Conservation (phyloP, 164 flowering plant species). For the Litsea cubeba region DNA sequence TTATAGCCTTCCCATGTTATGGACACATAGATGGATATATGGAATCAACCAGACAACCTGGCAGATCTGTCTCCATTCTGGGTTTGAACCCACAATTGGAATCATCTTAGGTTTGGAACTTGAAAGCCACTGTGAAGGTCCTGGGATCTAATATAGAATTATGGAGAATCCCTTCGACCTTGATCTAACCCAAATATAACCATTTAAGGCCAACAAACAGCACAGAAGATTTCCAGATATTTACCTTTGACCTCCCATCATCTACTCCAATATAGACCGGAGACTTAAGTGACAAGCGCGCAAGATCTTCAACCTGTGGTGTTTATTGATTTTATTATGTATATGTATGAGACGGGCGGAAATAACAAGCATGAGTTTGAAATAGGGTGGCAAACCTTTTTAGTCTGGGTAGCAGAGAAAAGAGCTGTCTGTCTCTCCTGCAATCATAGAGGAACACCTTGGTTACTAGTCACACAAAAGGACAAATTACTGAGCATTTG, state of each 20-base stretch:
- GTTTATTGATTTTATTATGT: slow-evolving; percentile 1
- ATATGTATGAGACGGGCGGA: neutral
- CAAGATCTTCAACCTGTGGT: slow-evolving; percentile 90
- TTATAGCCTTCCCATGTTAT: too few relatives aligned
- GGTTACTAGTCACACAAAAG: neutral
- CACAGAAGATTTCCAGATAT: neutral
- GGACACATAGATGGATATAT: too few relatives aligned
- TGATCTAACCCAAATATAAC: neutral
- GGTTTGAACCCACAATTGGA: too few relatives aligned
- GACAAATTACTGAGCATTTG: neutral
- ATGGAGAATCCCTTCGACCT: neutral
- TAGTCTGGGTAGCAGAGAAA: slow-evolving; percentile 95
- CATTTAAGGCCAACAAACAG: neutral
- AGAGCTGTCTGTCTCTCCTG: slow-evolving; percentile 93
- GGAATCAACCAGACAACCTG: too few relatives aligned
- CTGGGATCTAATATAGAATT: neutral
- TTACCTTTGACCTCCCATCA: slow-evolving; percentile 80
- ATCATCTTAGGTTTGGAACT: neutral
- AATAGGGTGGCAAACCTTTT: slow-evolving; percentile 50
- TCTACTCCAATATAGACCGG: slow-evolving; percentile 91
- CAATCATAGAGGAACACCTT: slow-evolving; percentile 11
- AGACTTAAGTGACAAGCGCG: slow-evolving; percentile 66
- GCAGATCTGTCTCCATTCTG: too few relatives aligned
- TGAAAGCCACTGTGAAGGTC: neutral
- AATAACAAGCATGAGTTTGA: neutral